Percentiles rank a stretch among this genome's conserved stretches.
These are phyloP conservation scores for Monilinia vaccinii-corymbosi DNA, from an alignment of 2,329 filamentous ascomycete species.

Conservation along the genomic window DNA sequence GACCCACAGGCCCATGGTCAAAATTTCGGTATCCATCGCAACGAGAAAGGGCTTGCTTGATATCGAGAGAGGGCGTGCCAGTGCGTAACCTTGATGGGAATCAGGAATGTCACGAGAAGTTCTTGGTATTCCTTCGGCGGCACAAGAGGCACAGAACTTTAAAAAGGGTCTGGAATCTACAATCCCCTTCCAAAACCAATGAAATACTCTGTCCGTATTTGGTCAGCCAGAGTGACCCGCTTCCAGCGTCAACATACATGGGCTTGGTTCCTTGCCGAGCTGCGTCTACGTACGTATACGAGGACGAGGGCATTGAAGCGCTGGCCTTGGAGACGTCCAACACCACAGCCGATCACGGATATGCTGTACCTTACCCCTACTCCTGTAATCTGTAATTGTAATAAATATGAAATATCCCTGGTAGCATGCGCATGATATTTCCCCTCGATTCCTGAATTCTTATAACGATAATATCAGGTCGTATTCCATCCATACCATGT, in stretches of 20 bases:
- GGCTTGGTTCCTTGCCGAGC: constrained; percentile 6
- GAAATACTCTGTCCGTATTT: no score
- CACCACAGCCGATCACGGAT: constrained; percentile 3
- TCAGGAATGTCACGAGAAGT: neutral
- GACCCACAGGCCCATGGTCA: neutral
- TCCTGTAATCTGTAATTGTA: no score
- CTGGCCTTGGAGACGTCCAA: constrained; percentile 5
- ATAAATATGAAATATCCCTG: neutral
- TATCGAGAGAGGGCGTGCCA: neutral
- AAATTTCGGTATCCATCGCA: neutral
- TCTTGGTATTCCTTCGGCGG: neutral
- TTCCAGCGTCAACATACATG: constrained; percentile 10
- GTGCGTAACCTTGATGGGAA: neutral
- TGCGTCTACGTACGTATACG: constrained; percentile 9
- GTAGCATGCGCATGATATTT: neutral
- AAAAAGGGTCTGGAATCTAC: neutral
- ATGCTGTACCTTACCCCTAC: neutral
- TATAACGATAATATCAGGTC: neutral
- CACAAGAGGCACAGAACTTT: constrained; percentile 3
- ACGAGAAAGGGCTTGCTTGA: neutral
- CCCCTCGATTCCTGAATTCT: constrained; percentile 1
- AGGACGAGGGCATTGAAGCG: constrained; percentile 9
- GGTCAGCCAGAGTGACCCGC: constrained; percentile 2
- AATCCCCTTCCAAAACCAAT: neutral
- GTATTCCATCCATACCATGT: neutral